phyloP scores from a whole-genome alignment of 129 eudicot species.

The Centaurea solstitialis region DNA sequence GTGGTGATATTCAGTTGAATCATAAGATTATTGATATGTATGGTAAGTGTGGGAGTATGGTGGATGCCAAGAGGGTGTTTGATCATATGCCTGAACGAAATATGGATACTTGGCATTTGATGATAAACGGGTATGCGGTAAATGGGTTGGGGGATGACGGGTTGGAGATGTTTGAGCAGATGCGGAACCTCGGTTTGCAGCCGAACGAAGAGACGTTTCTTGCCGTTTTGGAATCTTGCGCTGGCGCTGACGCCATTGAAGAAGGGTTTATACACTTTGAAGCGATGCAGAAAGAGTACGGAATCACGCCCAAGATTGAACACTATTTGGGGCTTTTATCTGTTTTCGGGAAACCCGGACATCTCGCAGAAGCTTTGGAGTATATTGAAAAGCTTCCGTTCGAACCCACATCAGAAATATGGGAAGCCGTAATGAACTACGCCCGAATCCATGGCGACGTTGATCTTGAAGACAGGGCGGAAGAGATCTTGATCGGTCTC shows the following conservation, averaged over 20 bases:
- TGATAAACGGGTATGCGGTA: constrained; percentile 35
- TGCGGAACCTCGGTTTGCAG: constrained; percentile 27
- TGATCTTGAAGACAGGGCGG: constrained; percentile 39
- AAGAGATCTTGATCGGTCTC: constrained; percentile 31
- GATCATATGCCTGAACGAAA: constrained; percentile 38
- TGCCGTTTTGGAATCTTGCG: constrained; percentile 39
- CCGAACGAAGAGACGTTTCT: constrained; percentile 36
- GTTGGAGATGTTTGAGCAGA: constrained; percentile 36
- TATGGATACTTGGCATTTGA: constrained; percentile 34
- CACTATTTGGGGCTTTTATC: constrained; percentile 28
- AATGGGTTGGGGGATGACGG: constrained; percentile 44
- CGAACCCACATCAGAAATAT: constrained; percentile 27
- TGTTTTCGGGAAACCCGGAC: constrained; percentile 34
- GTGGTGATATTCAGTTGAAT: constrained; percentile 30
- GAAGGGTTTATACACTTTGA: constrained; percentile 43
- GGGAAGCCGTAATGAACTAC: constrained; percentile 39
- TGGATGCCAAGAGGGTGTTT: constrained; percentile 36
- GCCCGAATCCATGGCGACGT: constrained; percentile 40
- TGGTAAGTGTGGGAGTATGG: constrained; percentile 43
- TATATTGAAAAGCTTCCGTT: constrained; percentile 33
- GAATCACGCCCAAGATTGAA: constrained; percentile 25
- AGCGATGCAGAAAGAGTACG: constrained; percentile 36
- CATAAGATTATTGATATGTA: constrained; percentile 37
- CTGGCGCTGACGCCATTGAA: constrained; percentile 39
- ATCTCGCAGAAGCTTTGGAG: constrained; percentile 37